Conservation (phyloP, 495 filamentous ascomycete genomes). For the Aspergillus homomorphus region DNA sequence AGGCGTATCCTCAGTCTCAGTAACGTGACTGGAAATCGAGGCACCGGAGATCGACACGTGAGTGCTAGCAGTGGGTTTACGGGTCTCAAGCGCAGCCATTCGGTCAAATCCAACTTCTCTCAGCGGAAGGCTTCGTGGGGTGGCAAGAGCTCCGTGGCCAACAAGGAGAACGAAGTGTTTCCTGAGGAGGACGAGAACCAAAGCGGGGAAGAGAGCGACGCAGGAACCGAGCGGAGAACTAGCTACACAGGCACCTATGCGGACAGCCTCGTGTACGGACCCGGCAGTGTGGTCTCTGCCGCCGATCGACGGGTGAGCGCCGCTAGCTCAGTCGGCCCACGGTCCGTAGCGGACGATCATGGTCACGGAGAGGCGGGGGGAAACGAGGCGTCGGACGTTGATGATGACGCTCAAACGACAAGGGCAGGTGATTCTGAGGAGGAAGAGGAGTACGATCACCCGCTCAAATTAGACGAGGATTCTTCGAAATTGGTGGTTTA, state of each 20-base stretch:
- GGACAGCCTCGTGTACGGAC: conserved; percentile 48
- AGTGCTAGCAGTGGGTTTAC: conserved; percentile 44
- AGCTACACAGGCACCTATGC: conserved; percentile 50
- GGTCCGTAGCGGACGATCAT: conserved; percentile 13
- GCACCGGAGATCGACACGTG: conserved; percentile 53
- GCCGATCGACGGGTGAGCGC: conserved; percentile 50
- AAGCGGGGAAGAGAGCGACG: conserved; percentile 45
- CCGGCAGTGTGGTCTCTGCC: conserved; percentile 47
- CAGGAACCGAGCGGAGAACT: conserved; percentile 50
- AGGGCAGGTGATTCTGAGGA: conserved; percentile 17
- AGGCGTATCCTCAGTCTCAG: conserved; percentile 85
- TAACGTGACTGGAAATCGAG: conserved; percentile 78
- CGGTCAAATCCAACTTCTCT: conserved; percentile 61
- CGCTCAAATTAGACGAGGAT: conserved; percentile 27
- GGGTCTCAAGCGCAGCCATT: conserved; percentile 65
- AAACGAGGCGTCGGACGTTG: conserved; percentile 10
- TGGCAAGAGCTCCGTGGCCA: conserved; percentile 44
- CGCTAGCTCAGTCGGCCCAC: conserved; percentile 37
- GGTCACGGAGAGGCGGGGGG: conserved; percentile 20
- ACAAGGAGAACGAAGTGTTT: conserved; percentile 63
- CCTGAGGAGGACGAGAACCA: conserved; percentile 51
- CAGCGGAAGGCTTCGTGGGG: conserved; percentile 76
- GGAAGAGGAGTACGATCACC: conserved; percentile 15
- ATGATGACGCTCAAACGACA: conserved; percentile 19
- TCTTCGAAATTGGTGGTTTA: conserved; percentile 37